Evolutionary conservation across 306 rosid species (phyloP).

Genomic region (Citrullus colocynthis): DNA sequence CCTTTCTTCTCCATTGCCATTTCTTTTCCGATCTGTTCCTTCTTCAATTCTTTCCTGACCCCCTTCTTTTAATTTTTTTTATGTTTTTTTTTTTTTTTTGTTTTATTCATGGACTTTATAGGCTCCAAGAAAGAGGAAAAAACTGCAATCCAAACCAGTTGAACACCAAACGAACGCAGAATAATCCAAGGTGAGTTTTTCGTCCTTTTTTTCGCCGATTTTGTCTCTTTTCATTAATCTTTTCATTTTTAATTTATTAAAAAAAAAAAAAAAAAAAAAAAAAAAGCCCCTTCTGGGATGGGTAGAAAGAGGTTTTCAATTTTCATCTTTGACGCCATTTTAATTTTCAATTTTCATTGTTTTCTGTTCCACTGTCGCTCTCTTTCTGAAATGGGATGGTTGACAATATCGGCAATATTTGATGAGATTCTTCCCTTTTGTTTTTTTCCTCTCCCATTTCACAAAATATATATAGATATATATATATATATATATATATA

Average conservation of each 20-base stretch:
- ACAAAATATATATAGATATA: too few species aligned
- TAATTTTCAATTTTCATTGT: conserved; percentile 18
- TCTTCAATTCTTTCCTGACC: neutral
- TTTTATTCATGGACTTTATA: neutral
- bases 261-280: too few species aligned
- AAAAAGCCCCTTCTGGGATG: too few species aligned
- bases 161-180: neutral
- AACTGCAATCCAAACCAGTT: conserved; percentile 10
- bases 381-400: conserved; percentile 3
- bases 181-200: conserved; percentile 4
- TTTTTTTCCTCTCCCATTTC: neutral
- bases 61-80: neutral
- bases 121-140: neutral
- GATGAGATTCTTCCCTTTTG: neutral
- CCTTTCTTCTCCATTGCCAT: too few species aligned
- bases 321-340: neutral
- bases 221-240: too few species aligned
- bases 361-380: conserved; percentile 29
- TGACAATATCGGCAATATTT: too few species aligned
- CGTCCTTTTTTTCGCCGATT: neutral
- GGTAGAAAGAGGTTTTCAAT: too few species aligned
- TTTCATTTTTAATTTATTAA: too few species aligned
- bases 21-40: neutral
- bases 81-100: neutral
- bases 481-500: too few species aligned